These are phyloP conservation scores for Rhizopogon salebrosus DNA, from an alignment of 768 basidiomycete species.

Conservation along the genomic window DNA sequence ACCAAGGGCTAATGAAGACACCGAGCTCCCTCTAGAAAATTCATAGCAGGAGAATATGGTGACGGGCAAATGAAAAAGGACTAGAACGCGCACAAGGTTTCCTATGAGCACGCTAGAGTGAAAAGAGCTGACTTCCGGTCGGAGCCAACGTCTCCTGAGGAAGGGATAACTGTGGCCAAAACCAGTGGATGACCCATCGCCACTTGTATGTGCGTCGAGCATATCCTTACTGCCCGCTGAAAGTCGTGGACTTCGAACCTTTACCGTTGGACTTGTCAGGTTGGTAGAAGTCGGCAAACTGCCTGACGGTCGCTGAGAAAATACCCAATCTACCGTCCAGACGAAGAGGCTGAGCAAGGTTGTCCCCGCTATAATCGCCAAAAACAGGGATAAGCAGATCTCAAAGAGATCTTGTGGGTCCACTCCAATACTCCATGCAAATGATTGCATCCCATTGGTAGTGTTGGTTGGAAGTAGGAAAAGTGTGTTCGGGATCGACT, in stretches of 20 bases:
- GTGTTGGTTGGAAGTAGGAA: constrained; percentile 65
- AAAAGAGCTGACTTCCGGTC: constrained; percentile 67
- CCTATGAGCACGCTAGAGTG: constrained; percentile 81
- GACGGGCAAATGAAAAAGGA: constrained; percentile 92
- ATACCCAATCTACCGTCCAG: constrained; percentile 65
- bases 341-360: constrained; percentile 63
- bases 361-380: constrained; percentile 70
- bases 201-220: constrained; percentile 26
- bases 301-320: constrained; percentile 21
- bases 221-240: constrained; percentile 48
- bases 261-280: constrained; percentile 9
- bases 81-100: constrained; percentile 85
- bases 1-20: constrained; percentile 70
- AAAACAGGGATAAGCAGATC: constrained; percentile 78
- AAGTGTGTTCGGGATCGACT: constrained; percentile 61
- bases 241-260: constrained; percentile 35
- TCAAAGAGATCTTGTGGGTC: constrained; percentile 78
- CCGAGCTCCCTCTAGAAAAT: constrained; percentile 39
- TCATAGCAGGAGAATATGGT: constrained; percentile 85
- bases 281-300: constrained; percentile 15
- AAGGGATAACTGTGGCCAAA: constrained; percentile 16
- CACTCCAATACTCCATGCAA: constrained; percentile 81
- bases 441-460: constrained; percentile 66
- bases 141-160: constrained; percentile 28
- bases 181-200: constrained; percentile 26